phyloP scores from a whole-genome alignment of 192 early-diverging fungal genomes.

The Backusella luteola region DNA sequence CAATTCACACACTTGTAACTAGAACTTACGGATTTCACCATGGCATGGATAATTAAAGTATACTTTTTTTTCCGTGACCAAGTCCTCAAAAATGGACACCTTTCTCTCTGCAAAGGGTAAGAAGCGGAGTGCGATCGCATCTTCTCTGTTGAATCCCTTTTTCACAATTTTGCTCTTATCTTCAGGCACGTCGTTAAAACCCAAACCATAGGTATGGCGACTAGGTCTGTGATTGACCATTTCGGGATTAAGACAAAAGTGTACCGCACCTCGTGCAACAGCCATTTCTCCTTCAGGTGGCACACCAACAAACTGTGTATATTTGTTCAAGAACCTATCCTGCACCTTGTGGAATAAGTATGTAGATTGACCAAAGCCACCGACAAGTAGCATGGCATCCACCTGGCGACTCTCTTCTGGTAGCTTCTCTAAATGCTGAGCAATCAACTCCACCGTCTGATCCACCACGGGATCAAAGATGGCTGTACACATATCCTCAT shows the following conservation, averaged over 20 bases:
- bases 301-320: constrained; percentile 39
- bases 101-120: not conserved
- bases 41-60: not conserved
- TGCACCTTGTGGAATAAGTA: constrained; percentile 41
- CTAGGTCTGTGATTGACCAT: constrained; percentile 9
- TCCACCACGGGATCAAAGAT: constrained; percentile 4
- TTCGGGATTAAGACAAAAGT: constrained; percentile 36
- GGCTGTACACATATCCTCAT: not conserved
- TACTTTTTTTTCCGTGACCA: not conserved
- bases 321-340: constrained; percentile 34
- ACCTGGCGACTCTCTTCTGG: constrained; percentile 25
- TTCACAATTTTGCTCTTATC: not conserved
- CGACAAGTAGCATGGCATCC: constrained; percentile 48
- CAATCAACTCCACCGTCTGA: constrained; percentile 40
- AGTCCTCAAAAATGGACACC: not conserved
- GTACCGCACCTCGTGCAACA: constrained; percentile 51
- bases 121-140: not conserved
- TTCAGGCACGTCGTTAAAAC: not conserved
- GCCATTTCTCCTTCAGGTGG: constrained; percentile 45
- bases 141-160: not conserved
- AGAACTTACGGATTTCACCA: not conserved
- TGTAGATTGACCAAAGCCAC: constrained; percentile 47
- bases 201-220: constrained; percentile 2
- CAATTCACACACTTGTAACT: no score
- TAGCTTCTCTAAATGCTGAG: constrained; percentile 39